These are phyloP conservation scores for Mortierella sp. DNA, from an alignment of 371 early-diverging fungal species.

Conservation along the genomic window DNA sequence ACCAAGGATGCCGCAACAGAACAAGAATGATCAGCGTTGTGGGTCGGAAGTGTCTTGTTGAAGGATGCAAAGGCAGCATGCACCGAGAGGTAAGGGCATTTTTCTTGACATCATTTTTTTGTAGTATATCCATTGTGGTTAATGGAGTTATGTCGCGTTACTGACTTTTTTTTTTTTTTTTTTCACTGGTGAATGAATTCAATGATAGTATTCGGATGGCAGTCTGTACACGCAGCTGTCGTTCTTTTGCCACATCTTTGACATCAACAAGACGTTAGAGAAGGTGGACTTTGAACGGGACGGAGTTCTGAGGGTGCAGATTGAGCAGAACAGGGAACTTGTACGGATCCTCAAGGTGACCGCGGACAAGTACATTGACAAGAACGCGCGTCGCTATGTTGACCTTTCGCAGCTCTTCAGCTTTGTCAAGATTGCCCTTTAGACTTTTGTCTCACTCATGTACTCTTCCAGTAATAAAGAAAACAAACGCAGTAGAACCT, in stretches of 20 bases:
- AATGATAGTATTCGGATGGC: slow-evolving; percentile 67
- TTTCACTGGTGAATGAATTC: neutral
- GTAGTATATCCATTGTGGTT: neutral
- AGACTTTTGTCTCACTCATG: neutral
- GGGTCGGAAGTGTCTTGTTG: slow-evolving; percentile 76
- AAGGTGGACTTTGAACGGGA: slow-evolving; percentile 43
- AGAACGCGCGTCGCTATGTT: slow-evolving; percentile 74
- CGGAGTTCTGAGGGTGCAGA: slow-evolving; percentile 37
- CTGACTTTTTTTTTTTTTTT: slow-evolving; percentile 6
- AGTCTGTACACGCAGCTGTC: slow-evolving; percentile 75
- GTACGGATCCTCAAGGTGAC: slow-evolving; percentile 57
- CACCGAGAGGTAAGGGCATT: slow-evolving; percentile 65
- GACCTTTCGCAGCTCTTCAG: slow-evolving; percentile 70
- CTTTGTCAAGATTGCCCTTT: slow-evolving; percentile 44
- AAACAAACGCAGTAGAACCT: neutral
- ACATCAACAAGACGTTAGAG: slow-evolving; percentile 51
- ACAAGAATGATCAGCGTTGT: slow-evolving; percentile 81
- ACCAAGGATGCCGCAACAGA: slow-evolving; percentile 71
- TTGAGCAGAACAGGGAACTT: slow-evolving; percentile 34
- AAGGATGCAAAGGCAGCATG: slow-evolving; percentile 80
- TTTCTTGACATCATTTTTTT: neutral
- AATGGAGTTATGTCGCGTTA: neutral
- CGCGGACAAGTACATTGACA: slow-evolving; percentile 71
- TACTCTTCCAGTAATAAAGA: neutral
- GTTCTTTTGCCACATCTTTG: slow-evolving; percentile 73